phyloP scores from a whole-genome alignment of 768 basidiomycete species.

The Russula foetens region DNA sequence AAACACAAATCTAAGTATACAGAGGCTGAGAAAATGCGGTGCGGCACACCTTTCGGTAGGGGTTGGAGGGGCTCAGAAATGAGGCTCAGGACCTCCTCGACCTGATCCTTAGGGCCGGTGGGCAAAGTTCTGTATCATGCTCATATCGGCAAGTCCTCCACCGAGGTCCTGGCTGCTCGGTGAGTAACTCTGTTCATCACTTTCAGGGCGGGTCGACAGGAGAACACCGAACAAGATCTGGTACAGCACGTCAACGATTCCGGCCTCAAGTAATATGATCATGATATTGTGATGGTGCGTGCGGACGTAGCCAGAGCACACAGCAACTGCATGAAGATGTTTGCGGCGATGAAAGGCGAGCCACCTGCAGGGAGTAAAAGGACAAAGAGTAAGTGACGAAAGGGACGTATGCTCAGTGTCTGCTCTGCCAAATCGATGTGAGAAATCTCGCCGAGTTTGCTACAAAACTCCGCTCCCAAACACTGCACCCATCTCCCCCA shows the following conservation, averaged over 20 bases:
- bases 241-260: constrained; percentile 86
- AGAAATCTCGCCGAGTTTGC: too few species aligned
- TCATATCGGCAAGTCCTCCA: constrained; percentile 90
- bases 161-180: constrained; percentile 68
- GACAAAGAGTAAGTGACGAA: not conserved
- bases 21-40: not conserved
- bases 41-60: constrained; percentile 68
- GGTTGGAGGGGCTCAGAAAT: constrained; percentile 91
- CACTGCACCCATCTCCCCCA: too few species aligned
- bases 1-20: not conserved
- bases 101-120: constrained; percentile 93
- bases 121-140: constrained; percentile 94
- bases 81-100: constrained; percentile 87
- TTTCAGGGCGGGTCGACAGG: constrained; percentile 51
- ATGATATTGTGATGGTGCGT: constrained; percentile 80
- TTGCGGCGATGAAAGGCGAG: constrained; percentile 75
- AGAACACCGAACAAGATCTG: constrained; percentile 93
- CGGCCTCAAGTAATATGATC: constrained; percentile 79
- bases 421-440: constrained; percentile 99
- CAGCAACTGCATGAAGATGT: constrained; percentile 83
- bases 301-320: constrained; percentile 85
- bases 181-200: constrained; percentile 54
- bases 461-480: too few species aligned
- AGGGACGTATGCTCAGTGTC: constrained; percentile 79
- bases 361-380: constrained; percentile 81